These are phyloP conservation scores for Trichoderma aggressivum DNA, from an alignment of 2,329 filamentous ascomycete species.

Conservation along the genomic window DNA sequence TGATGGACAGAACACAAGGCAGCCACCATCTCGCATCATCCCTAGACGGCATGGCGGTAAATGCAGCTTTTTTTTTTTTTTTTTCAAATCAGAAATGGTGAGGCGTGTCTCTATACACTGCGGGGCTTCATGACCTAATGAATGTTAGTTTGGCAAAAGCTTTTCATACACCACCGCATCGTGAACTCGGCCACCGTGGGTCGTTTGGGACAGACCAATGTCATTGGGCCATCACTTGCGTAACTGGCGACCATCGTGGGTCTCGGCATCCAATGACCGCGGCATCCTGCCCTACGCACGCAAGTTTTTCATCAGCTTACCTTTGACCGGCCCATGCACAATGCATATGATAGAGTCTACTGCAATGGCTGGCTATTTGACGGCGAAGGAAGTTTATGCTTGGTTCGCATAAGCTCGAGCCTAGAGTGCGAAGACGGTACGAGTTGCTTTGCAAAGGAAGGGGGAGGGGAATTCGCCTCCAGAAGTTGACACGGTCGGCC, in stretches of 20 bases:
- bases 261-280: slow-evolving; percentile 18
- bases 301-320: slow-evolving; percentile 18
- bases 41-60: neutral
- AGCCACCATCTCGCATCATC: slow-evolving; percentile 8
- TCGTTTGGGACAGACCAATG: neutral
- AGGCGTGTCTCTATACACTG: slow-evolving; percentile 19
- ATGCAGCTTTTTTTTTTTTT: neutral
- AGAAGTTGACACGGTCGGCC: neutral
- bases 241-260: slow-evolving; percentile 15
- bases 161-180: slow-evolving; percentile 20
- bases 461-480: neutral
- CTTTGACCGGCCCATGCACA: slow-evolving; percentile 1
- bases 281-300: slow-evolving; percentile 14
- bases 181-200: slow-evolving; percentile 16
- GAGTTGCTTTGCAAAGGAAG: neutral
- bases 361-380: neutral
- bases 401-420: neutral
- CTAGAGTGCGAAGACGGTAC: neutral
- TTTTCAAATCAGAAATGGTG: neutral
- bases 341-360: slow-evolving; percentile 11
- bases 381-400: neutral
- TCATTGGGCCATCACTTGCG: slow-evolving; percentile 13
- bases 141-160: slow-evolving; percentile 18
- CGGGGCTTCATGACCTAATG: slow-evolving; percentile 15
- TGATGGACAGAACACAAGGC: neutral